Percentiles rank a stretch among this genome's conserved stretches.
Conservation (phyloP, 768 basidiomycete genomes). For the Candolleomyces eurysporus region DNA sequence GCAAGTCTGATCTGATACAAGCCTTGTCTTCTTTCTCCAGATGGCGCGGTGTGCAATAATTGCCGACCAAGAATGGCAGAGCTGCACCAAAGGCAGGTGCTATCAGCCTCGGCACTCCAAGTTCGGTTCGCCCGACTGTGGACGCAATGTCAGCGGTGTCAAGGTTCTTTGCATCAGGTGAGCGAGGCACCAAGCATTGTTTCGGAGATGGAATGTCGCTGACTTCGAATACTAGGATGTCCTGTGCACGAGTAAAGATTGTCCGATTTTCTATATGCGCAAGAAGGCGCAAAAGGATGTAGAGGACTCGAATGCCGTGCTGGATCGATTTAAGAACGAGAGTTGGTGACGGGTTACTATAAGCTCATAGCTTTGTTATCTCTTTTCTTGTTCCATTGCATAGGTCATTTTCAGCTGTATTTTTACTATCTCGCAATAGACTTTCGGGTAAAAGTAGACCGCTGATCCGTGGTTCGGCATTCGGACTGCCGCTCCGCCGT, state of each 20-base stretch:
- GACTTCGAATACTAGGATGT: conserved; percentile 65
- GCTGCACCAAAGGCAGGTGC: conserved; percentile 88
- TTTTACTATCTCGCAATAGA: too few relatives aligned
- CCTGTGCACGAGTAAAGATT: conserved; percentile 94
- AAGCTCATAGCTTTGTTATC: too few relatives aligned
- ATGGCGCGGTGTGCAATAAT: conserved; percentile 92
- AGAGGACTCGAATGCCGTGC: conserved; percentile 70
- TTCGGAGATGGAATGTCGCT: background rate
- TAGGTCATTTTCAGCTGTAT: too few relatives aligned
- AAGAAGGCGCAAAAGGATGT: conserved; percentile 99
- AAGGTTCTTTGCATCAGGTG: conserved; percentile 95
- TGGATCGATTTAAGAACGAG: conserved; percentile 85
- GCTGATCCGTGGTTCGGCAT: background rate
- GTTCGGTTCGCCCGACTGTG: conserved; percentile 92
- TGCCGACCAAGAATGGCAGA: conserved; percentile 85
- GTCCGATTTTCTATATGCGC: conserved; percentile 98
- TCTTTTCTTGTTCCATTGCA: too few relatives aligned
- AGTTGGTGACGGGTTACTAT: conserved; percentile 47
- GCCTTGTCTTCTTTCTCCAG: conserved; percentile 35
- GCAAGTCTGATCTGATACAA: conserved; percentile 1
- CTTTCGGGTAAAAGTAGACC: too few relatives aligned
- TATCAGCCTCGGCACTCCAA: conserved; percentile 73
- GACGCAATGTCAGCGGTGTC: conserved; percentile 99
- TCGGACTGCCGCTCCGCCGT: background rate
- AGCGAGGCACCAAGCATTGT: conserved; percentile 3